phyloP scores from a whole-genome alignment of 352 stramenopile genomes.

The Pilasporangium apinafurcum region DNA sequence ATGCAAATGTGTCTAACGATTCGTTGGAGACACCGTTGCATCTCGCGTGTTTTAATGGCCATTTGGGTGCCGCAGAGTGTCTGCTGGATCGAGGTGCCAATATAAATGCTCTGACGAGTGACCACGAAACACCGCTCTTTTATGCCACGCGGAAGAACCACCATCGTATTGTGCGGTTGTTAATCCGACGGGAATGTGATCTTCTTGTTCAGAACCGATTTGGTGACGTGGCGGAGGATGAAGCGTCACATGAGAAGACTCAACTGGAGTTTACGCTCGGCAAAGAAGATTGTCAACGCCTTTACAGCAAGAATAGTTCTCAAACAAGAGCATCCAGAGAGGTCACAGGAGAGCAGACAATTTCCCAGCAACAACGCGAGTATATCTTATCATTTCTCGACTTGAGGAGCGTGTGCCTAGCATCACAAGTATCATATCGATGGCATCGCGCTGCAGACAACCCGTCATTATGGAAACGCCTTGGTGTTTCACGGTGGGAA shows the following conservation, averaged over 20 bases:
- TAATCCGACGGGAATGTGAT: slow-evolving; percentile 64
- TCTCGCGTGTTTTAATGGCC: slow-evolving; percentile 56
- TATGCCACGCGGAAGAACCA: slow-evolving; percentile 68
- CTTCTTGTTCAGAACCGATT: slow-evolving; percentile 44
- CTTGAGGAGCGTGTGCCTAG: slow-evolving; percentile 44
- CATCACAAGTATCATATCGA: slow-evolving; percentile 58
- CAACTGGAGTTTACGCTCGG: slow-evolving; percentile 40
- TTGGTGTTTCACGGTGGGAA: slow-evolving; percentile 69
- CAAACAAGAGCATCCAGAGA: not conserved
- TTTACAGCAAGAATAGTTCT: slow-evolving; percentile 6
- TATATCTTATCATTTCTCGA: slow-evolving; percentile 60
- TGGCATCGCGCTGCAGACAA: slow-evolving; percentile 70
- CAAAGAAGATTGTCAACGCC: slow-evolving; percentile 36
- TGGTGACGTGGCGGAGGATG: slow-evolving; percentile 62
- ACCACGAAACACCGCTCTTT: slow-evolving; percentile 67
- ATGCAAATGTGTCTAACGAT: slow-evolving; percentile 35
- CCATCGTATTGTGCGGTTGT: slow-evolving; percentile 47
- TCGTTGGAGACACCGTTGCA: slow-evolving; percentile 59
- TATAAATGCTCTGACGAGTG: slow-evolving; percentile 37
- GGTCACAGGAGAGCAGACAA: slow-evolving; percentile 8
- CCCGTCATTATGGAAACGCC: slow-evolving; percentile 45
- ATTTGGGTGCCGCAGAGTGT: slow-evolving; percentile 42
- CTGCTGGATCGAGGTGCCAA: slow-evolving; percentile 55
- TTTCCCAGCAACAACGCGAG: slow-evolving; percentile 50
- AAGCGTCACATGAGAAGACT: slow-evolving; percentile 46